Base-by-base conservation (phyloP, 2,329 filamentous ascomycete species). In the Capronia coronata region DNA sequence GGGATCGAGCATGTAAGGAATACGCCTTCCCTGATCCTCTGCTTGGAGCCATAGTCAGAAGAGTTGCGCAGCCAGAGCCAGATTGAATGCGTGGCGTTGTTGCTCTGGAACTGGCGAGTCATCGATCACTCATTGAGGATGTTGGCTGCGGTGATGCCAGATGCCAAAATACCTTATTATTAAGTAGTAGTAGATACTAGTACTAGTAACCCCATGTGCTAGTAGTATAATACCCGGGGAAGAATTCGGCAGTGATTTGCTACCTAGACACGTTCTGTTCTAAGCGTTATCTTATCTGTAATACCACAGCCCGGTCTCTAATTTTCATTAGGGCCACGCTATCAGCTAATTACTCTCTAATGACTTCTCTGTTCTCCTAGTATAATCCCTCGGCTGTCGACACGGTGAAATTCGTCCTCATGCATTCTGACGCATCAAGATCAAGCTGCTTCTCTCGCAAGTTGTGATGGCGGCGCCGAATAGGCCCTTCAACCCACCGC, bases 31-130 rank as follows among this genome's bases (percentile, higher is more conserved):
- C 44, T 48, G 7, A 18, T 13, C 53, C 60, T 48, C 43, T 57
- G 37, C 48, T 54, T 29, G 54, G 50, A 49, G 58, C 57, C 61
- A 61, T 62, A 14, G 37, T 19, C 52, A 35, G 8, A 14, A 23
- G 5, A 18, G 38, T 41, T 25, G 19, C 13, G 4, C 13, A 2
- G 21, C 8, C 8, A 37, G 9, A 13, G 13, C 13, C 6, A 34
- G 6, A 10, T 16, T 6, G 8, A 34, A 16, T 14, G 6, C 6
- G 9, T 16, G 16, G n/a, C 10, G 8, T 8, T 39, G 44, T 46
- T 40, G 44, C 21, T 43, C 23, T 27, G n/a, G 27, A 44, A 38
- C n/a, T 45, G 46, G 16, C 13, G 40, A 52, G 34, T 37, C n/a
- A 39, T 23, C 9, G 38, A 41, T 10, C 9, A 3, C 41, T 41